These are phyloP conservation scores for Acacia crassicarpa DNA, from an alignment of 306 rosid species.

Conservation along the genomic window DNA sequence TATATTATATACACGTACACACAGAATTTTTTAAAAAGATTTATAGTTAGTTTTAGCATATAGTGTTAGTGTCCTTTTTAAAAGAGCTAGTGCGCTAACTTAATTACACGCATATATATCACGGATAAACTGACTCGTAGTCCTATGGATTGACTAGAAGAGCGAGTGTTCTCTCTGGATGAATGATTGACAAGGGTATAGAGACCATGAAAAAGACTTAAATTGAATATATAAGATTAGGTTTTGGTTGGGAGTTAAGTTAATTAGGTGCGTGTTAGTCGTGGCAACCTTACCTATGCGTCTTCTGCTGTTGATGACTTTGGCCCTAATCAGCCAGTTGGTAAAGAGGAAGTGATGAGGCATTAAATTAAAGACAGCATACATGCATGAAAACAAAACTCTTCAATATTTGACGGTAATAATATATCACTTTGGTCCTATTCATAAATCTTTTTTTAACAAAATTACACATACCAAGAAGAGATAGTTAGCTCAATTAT, in stretches of 20 bases:
- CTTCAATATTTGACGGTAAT: not conserved
- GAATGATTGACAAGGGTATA: not conserved
- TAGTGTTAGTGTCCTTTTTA: not conserved
- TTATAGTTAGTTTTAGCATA: not conserved
- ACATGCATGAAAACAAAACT: not conserved
- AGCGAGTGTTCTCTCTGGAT: not conserved
- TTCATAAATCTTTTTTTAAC: no score
- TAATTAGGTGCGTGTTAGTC: not conserved
- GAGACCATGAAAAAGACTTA: not conserved
- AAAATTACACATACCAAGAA: no score
- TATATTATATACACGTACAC: not conserved
- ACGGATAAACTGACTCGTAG: no score
- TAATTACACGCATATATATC: no score
- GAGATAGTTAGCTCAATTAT: no score
- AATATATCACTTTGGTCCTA: no score
- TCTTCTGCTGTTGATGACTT: not conserved
- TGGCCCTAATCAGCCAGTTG: not conserved
- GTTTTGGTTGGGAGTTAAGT: slow-evolving; percentile 48
- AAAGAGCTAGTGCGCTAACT: not conserved
- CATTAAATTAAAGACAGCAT: not conserved
- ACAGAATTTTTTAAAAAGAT: no score
- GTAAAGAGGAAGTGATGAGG: not conserved
- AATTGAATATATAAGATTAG: slow-evolving; percentile 14
- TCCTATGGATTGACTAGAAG: not conserved
- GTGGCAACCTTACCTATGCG: slow-evolving; percentile 7